These are phyloP conservation scores for Zarea fungicola DNA, from an alignment of 2,329 filamentous ascomycete species.

Conservation along the genomic window DNA sequence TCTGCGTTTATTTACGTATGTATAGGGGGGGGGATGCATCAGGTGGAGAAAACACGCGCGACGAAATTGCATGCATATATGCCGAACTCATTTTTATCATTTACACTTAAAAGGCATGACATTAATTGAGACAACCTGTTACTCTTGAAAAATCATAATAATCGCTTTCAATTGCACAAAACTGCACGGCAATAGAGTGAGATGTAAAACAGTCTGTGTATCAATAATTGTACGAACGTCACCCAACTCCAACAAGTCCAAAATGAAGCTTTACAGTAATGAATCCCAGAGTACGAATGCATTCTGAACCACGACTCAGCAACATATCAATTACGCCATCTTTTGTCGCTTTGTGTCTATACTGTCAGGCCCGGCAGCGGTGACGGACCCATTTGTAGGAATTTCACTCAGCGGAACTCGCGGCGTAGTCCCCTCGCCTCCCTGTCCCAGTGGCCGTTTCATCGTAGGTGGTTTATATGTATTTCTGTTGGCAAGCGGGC, in stretches of 20 bases:
- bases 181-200: not conserved
- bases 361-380: constrained; percentile 21
- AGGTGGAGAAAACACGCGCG: no score
- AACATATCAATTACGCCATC: constrained; percentile 33
- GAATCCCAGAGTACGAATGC: no score
- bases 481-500: constrained; percentile 53
- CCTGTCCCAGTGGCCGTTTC: constrained; percentile 39
- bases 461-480: constrained; percentile 56
- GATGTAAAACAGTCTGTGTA: not conserved
- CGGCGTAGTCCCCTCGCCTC: constrained; percentile 21
- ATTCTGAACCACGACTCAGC: no score
- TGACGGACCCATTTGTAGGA: constrained; percentile 35
- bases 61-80: no score
- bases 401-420: constrained; percentile 48
- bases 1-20: no score
- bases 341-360: constrained; percentile 50
- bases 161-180: constrained; percentile 2
- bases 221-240: not conserved
- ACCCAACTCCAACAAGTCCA: constrained; percentile 4
- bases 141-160: not conserved
- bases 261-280: not conserved
- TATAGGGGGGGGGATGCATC: no score
- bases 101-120: no score
- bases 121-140: no score
- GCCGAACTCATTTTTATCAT: no score